Conservation (phyloP, 257 asterid genomes). For the Fraxinus cuspidata region DNA sequence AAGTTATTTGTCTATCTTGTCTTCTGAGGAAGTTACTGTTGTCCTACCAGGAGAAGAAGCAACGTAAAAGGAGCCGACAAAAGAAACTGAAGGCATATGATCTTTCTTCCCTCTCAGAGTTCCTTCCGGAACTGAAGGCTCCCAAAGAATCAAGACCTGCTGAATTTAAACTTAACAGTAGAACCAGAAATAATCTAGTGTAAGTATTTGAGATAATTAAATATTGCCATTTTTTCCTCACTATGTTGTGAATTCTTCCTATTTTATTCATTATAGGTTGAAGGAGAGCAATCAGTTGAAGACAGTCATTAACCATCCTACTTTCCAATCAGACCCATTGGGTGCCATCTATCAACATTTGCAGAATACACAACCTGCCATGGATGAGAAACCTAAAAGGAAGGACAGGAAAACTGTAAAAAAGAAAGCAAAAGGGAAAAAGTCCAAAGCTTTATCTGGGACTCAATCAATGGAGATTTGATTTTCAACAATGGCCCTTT, state of each 20-base stretch:
- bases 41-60: slow-evolving; percentile 50
- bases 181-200: slow-evolving; percentile 63
- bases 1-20: neutral
- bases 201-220: slow-evolving; percentile 38
- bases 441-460: slow-evolving; percentile 36
- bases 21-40: slow-evolving; percentile 16
- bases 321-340: slow-evolving; percentile 67
- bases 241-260: slow-evolving; percentile 21
- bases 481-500: neutral
- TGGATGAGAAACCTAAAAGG: slow-evolving; percentile 52
- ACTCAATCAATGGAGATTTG: slow-evolving; percentile 61
- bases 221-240: neutral
- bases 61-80: slow-evolving; percentile 45
- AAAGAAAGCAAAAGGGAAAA: slow-evolving; percentile 49
- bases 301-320: slow-evolving; percentile 59
- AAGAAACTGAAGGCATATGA: slow-evolving; percentile 76
- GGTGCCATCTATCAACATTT: slow-evolving; percentile 70
- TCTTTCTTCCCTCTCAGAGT: slow-evolving; percentile 61
- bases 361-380: slow-evolving; percentile 66
- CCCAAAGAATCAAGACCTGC: slow-evolving; percentile 38
- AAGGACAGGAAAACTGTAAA: slow-evolving; percentile 42
- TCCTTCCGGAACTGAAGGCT: slow-evolving; percentile 63
- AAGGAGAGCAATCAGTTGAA: slow-evolving; percentile 64
- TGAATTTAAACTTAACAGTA: slow-evolving; percentile 61
- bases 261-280: slow-evolving; percentile 42